Percentiles rank a stretch among this genome's conserved stretches.
These are phyloP conservation scores for Cytospora mali DNA, from an alignment of 2,329 filamentous ascomycete species.

Conservation along the genomic window DNA sequence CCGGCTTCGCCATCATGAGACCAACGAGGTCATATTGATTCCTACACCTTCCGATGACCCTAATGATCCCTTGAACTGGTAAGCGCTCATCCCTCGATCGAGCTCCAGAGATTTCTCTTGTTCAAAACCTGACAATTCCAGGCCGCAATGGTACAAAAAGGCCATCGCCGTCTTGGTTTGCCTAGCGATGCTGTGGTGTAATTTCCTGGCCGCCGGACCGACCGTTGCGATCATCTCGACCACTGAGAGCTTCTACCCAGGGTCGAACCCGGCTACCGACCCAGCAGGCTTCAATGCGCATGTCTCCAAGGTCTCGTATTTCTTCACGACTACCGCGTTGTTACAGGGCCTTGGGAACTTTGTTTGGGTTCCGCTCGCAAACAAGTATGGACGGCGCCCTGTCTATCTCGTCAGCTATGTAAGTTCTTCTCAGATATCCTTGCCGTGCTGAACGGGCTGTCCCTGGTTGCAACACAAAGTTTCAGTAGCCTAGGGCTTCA, in stretches of 20 bases:
- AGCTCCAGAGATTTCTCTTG: neutral
- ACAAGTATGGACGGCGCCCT: slow-evolving; percentile 49
- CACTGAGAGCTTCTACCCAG: slow-evolving; percentile 50
- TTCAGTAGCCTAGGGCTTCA: neutral
- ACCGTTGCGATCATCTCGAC: slow-evolving; percentile 53
- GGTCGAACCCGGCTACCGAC: slow-evolving; percentile 34
- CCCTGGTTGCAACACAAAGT: neutral
- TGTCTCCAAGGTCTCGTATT: slow-evolving; percentile 52
- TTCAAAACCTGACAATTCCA: slow-evolving; percentile 27
- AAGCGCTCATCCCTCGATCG: slow-evolving; percentile 31
- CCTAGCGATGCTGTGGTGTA: slow-evolving; percentile 57
- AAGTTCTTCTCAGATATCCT: neutral
- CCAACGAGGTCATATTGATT: slow-evolving; percentile 53
- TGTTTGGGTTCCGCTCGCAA: slow-evolving; percentile 49
- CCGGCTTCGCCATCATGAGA: slow-evolving; percentile 44
- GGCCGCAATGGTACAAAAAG: slow-evolving; percentile 50
- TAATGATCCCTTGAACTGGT: slow-evolving; percentile 58
- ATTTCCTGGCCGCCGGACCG: slow-evolving; percentile 59
- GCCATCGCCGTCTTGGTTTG: slow-evolving; percentile 55
- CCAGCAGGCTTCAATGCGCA: slow-evolving; percentile 35
- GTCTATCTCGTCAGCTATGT: slow-evolving; percentile 48
- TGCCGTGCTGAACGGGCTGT: neutral
- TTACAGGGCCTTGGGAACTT: slow-evolving; percentile 52
- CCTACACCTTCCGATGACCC: slow-evolving; percentile 53
- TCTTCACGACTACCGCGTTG: slow-evolving; percentile 55